Base-by-base conservation (phyloP, 2,329 filamentous ascomycete species). In the Cercospora citrullina region DNA sequence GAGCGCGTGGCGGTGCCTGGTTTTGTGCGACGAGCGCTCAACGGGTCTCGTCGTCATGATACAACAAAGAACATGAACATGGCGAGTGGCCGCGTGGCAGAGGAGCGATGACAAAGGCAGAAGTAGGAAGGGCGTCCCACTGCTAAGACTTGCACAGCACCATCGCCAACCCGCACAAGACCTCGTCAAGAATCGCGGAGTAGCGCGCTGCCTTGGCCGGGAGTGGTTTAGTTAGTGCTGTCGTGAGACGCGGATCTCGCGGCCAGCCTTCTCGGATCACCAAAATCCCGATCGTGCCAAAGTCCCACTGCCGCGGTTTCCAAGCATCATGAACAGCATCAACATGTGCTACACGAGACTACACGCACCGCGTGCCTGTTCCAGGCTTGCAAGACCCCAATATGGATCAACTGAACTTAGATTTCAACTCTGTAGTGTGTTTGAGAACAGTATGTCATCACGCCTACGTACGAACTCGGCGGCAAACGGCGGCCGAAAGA, bases 211-310 rank as follows among this genome's bases (percentile, higher is more conserved):
- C 12, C 23, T 12, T 26, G 21, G 36, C 59, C 36, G 36, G 2
- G 36, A 28, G 21, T 14, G 23, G 59, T 42, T 30, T 61, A 61
- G 59, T 30, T 61, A 61, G 59, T 61, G 59, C 59, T 61, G 21
- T 36, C n/a, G 59, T 61, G 30, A 61, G 59, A 61, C 23, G 18
- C 59, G 33, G 31, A 48, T 61, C 53, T 30, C 21, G 30, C 53
- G 26, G 53, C 16, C 28, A 28, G 9, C 26, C 23, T 58, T 21
- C 12, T 31, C 53, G 53, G 53, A 58, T 30, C 21, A n/a, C 9
- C 53, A 30, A 31, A 9, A 0, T 58, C 8, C 53, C 53, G 53
- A 30, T 57, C 5, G 21, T n/a, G 18, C 51, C n/a, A 2, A 10
- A 26, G n/a, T 18, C 39, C 42, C 42, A 48, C 9, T 48, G 42